These are phyloP conservation scores for Naganishia vishniacii DNA, from an alignment of 768 basidiomycete genomes.

Conservation along the genomic window DNA sequence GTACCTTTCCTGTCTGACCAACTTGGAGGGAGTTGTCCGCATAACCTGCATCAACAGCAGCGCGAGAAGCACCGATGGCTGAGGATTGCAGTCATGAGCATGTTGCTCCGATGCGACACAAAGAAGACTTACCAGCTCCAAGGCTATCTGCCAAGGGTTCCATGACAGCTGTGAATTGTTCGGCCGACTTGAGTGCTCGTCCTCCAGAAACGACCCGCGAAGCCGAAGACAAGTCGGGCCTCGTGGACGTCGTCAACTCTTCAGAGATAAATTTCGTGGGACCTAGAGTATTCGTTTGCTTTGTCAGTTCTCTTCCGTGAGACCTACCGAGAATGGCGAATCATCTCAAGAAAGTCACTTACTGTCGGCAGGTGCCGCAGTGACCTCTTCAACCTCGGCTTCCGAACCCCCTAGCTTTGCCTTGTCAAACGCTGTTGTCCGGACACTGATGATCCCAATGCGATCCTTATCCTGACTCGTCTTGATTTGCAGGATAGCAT, in stretches of 20 bases:
- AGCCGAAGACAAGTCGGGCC: constrained; percentile 85
- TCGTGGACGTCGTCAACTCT: constrained; percentile 77
- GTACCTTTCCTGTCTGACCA: constrained; percentile 89
- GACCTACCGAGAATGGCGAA: too few relatives aligned
- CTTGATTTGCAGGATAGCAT: constrained; percentile 87
- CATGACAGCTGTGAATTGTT: constrained; percentile 78
- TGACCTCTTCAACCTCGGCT: constrained; percentile 55
- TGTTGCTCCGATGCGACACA: not conserved
- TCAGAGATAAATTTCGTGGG: constrained; percentile 50
- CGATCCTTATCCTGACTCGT: constrained; percentile 64
- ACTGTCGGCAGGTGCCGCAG: constrained; percentile 54
- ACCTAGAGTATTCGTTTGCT: constrained; percentile 36
- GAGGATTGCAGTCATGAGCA: not conserved
- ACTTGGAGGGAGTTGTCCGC: constrained; percentile 96
- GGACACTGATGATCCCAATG: constrained; percentile 90
- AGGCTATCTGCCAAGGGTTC: constrained; percentile 89
- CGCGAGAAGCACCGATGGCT: constrained; percentile 95
- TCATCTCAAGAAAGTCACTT: too few relatives aligned
- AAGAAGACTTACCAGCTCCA: constrained; percentile 57
- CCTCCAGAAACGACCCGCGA: constrained; percentile 89
- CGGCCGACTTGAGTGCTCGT: constrained; percentile 85
- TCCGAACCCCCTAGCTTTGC: constrained; percentile 57
- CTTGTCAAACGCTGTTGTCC: constrained; percentile 76
- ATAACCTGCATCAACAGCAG: constrained; percentile 96
- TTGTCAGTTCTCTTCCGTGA: too few relatives aligned